Evolutionary conservation across 805 yeast species (phyloP), one percentile per base, ranked within the genome.

Genomic region (Ogataea zsoltii): DNA sequence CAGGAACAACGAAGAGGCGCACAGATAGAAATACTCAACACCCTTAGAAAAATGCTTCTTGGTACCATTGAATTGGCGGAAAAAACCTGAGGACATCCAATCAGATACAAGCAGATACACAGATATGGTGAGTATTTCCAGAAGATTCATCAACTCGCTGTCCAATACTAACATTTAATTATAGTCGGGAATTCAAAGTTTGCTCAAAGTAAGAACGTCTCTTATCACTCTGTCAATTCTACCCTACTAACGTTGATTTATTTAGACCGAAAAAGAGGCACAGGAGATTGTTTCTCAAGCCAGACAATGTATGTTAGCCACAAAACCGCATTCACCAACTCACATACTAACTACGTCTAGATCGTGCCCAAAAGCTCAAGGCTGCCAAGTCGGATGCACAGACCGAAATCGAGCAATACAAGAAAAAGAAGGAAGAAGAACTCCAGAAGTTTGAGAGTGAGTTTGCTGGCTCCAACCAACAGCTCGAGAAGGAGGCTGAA

Each of bases 211-310:
- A 61, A 25, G 76, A 61, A 32, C 9, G 21, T 12, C 11, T 6
- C 15, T 11, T n/a, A 10, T 17, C 17, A 15, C 13, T 37, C 2
- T 13, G 10, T 15, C 11, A 4, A 26, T 9, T 10, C 16, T 7
- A 28, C 26, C 3, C 15, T 29, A 37, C 41, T 37, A 37, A 37
- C 38, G 3, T n/a, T n/a, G n/a, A n/a, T n/a, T n/a, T n/a, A n/a
- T n/a, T n/a, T n/a, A 86, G 76, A 96, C 98, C 51, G 99, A 94
- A 74, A 89, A 87, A 71, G 92, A 88, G 61, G 98, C 99, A n/a
- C 97, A 96, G 58, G 91, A 84, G 58, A 87, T 91, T 53, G 98
- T 94, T 50, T 78, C 91, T 60, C 85, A 86, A 65, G 97, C 99
- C 18, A 88, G 98, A 76, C 78, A 83, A 58, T 89, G 84, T 76